A percentile compares a stretch with the other conserved stretches of the same genome.
Conservation (phyloP, 129 eudicot genomes). For the Daucus carota region DH1_v3.0 NC_030385.2:32252501-32253000, state of each 20-base stretch:
- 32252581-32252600: background rate
- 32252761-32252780: conserved; percentile 53
- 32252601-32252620: background rate
- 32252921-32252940: conserved; percentile 23
- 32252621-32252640: background rate
- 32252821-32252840: conserved; percentile 38
- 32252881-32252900: conserved; percentile 12
- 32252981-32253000: background rate
- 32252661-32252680: conserved; percentile 18
- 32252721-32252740: conserved; percentile 8
- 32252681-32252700: background rate
- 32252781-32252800: conserved; percentile 34
- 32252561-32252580: background rate
- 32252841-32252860: conserved; percentile 13
- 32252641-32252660: background rate
- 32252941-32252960: conserved; percentile 26
- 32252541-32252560: background rate
- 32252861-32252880: conserved; percentile 32
- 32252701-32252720: background rate
- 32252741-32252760: conserved; percentile 6
- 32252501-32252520: background rate
- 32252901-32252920: conserved; percentile 12
- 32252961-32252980: background rate
- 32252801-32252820: conserved; percentile 6
- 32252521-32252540: background rate